Evolutionary conservation across 228 moss, liverwort and hornwort genomes (phyloP).

Genomic region (Sphagnum fallax): DNA sequence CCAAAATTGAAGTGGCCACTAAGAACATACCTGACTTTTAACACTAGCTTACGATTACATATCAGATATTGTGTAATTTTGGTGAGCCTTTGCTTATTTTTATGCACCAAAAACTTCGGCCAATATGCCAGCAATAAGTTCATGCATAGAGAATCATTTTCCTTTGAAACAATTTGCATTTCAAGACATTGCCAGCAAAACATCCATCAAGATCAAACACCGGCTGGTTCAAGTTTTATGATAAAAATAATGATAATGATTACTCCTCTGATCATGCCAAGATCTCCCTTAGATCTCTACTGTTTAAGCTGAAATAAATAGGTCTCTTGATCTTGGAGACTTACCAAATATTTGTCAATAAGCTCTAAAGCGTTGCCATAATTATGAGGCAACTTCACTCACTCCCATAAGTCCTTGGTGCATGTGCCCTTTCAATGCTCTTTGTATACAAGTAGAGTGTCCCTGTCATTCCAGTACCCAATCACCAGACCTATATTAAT

Average conservation of each 20-base stretch:
- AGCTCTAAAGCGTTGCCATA: constrained; percentile 71
- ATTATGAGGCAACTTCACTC: constrained; percentile 76
- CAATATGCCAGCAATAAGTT: constrained; percentile 40
- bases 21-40: constrained; percentile 67
- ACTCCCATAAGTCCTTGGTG: constrained; percentile 87
- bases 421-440: constrained; percentile 70
- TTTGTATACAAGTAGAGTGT: constrained; percentile 82
- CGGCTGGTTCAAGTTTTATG: too few relatives aligned
- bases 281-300: too few relatives aligned
- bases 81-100: constrained; percentile 94
- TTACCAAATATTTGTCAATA: constrained; percentile 71
- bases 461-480: constrained; percentile 19
- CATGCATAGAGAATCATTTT: background rate
- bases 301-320: too few relatives aligned
- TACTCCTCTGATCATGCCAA: too few relatives aligned
- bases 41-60: constrained; percentile 79
- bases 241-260: too few relatives aligned
- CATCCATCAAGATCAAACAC: too few relatives aligned
- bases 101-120: constrained; percentile 94
- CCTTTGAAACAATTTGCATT: too few relatives aligned
- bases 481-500: too few relatives aligned
- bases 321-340: background rate
- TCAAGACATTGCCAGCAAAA: too few relatives aligned
- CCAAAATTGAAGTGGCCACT: too few relatives aligned
- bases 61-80: constrained; percentile 97